Base-by-base conservation (phyloP, 164 flowering plant genomes). In the Magnolia officinalis region DNA sequence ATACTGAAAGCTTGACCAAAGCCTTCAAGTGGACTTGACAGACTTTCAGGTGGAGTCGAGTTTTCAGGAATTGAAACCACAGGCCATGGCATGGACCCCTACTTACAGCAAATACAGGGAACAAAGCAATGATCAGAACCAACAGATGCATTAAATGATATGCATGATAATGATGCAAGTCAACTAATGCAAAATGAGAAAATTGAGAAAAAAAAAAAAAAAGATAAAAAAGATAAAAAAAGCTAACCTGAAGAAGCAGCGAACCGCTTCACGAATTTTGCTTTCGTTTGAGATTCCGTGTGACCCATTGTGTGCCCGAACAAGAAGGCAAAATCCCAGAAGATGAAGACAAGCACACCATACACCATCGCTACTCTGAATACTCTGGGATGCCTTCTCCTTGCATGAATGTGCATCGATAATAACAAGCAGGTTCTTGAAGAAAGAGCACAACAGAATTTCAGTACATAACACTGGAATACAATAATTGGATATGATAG, bases 221-320 rank as follows among this genome's bases (percentile, higher is more conserved):
- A 31, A 26, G 1, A 0, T 1, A 37, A 37, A 4, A 14, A 68
- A 13, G 18, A 8, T 5, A 5, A 68, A 77, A 72, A 75, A 59
- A 8, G 21, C 14, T 51, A 84, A 94, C 99, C 98, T 92, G 86
- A 92, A 96, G 87, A 96, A 96, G 79, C 98, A 92, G 73, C 89
- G 87, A 76, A 92, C 84, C 75, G 99, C 97, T 84, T 94, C 98
- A 82, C 71, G 78, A 76, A 87, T 81, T 86, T 91, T 94, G 67
- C 67, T 82, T 75, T 90, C 95, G 72, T 86, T 96, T 75, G 50
- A 52, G 14, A 72, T 50, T 82, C 89, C 92, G 78, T 82, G 83
- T 68, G 84, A 80, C 73, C 80, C 86, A 84, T 79, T 67, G 63
- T 87, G 92, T 71, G 93, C 89, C 78, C 89, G 94, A 72, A 89